Evolutionary conservation across 106 monocot genomes (phyloP).

Genomic region (Triglochin maritima): DNA sequence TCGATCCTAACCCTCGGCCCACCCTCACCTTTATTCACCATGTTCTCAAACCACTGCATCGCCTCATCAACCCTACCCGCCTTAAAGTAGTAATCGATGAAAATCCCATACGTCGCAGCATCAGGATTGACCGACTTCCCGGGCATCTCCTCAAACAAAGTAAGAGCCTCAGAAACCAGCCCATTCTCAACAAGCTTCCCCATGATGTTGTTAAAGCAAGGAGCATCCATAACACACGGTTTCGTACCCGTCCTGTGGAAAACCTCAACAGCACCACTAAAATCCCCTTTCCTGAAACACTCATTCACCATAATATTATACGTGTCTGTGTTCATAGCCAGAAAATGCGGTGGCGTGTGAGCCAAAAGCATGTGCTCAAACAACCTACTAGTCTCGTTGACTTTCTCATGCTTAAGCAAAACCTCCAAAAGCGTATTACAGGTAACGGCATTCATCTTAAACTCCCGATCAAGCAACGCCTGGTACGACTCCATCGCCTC

Average conservation of each 20-base stretch:
- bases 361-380: conserved; percentile 59
- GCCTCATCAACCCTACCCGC: conserved; percentile 52
- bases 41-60: conserved; percentile 46
- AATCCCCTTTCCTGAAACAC: conserved; percentile 54
- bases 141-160: conserved; percentile 71
- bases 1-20: conserved; percentile 39
- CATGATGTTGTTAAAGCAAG: conserved; percentile 84
- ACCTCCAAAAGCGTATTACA: conserved; percentile 60
- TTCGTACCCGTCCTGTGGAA: conserved; percentile 65
- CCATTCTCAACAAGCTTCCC: conserved; percentile 72
- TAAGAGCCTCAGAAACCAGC: conserved; percentile 49
- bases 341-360: conserved; percentile 51
- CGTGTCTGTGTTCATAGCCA: conserved; percentile 61
- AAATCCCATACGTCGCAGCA: conserved; percentile 41
- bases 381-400: conserved; percentile 48
- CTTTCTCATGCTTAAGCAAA: conserved; percentile 60
- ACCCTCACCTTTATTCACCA: conserved; percentile 31
- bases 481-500: conserved; percentile 97
- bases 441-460: conserved; percentile 71
- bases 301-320: conserved; percentile 94
- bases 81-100: conserved; percentile 57
- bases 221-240: conserved; percentile 65
- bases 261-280: conserved; percentile 59
- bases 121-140: conserved; percentile 56
- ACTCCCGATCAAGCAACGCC: conserved; percentile 56